phyloP scores from a whole-genome alignment of 2,329 filamentous ascomycete species.

The Paracoccidioides brasiliensis region DNA sequence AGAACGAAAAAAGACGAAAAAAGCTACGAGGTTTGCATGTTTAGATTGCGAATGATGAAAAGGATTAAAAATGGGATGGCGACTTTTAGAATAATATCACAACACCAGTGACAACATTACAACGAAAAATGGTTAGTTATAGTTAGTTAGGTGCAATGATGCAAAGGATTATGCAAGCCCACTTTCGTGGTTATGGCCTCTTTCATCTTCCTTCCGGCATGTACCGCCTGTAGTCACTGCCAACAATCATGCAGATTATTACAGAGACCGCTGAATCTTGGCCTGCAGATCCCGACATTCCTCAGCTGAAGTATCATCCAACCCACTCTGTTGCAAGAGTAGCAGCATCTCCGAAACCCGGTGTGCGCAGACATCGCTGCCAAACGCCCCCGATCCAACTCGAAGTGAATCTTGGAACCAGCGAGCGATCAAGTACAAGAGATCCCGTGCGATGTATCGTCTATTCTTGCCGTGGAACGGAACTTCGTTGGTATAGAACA shows the following conservation, averaged over 20 bases:
- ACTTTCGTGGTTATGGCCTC: not conserved
- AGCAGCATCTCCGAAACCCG: constrained; percentile 34
- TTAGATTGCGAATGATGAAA: not conserved
- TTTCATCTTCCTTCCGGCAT: not conserved
- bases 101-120: not conserved
- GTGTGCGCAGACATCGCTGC: constrained; percentile 45
- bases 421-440: constrained; percentile 46
- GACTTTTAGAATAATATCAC: not conserved
- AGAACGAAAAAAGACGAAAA: not conserved
- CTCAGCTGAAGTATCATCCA: constrained; percentile 27
- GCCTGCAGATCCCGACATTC: constrained; percentile 28
- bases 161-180: not conserved
- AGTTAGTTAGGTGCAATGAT: too few relatives aligned
- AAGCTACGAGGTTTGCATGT: not conserved
- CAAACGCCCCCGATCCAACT: constrained; percentile 43
- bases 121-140: too few relatives aligned
- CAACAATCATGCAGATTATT: not conserved
- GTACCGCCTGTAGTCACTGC: not conserved
- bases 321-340: constrained; percentile 31
- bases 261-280: constrained; percentile 20
- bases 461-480: constrained; percentile 49
- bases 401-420: constrained; percentile 49
- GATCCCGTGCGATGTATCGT: constrained; percentile 45
- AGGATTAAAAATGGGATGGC: not conserved
- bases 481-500: constrained; percentile 54